A percentile compares a stretch with the other conserved stretches of the same genome.
phyloP scores from a whole-genome alignment of 768 basidiomycete species.

The Tephrocybe sp. region DNA sequence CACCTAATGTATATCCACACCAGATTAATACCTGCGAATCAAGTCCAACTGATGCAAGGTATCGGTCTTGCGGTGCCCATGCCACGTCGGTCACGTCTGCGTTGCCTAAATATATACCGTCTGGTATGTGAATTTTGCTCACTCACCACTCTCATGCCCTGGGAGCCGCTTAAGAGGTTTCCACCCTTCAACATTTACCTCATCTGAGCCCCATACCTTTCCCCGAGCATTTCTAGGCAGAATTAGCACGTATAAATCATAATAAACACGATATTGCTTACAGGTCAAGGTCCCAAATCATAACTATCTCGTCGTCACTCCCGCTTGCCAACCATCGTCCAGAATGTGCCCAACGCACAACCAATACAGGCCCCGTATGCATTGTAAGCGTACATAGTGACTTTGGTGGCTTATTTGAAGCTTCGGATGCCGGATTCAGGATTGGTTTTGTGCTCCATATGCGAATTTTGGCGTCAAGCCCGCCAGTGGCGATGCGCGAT shows the following conservation, averaged over 20 bases:
- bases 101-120: constrained; percentile 5
- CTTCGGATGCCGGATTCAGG: constrained; percentile 66
- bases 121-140: neutral
- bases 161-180: constrained; percentile 89
- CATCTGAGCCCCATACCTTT: constrained; percentile 92
- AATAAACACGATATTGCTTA: constrained; percentile 41
- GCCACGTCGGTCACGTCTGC: constrained; percentile 93
- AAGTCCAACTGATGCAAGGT: constrained; percentile 89
- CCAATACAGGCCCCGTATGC: constrained; percentile 92
- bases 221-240: constrained; percentile 65
- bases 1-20: constrained; percentile 91
- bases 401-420: constrained; percentile 74
- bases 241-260: constrained; percentile 5
- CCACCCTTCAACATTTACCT: constrained; percentile 97
- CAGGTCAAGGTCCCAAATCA: constrained; percentile 98
- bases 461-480: constrained; percentile 91
- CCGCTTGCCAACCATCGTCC: constrained; percentile 95
- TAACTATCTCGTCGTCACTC: constrained; percentile 91
- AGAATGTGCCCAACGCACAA: constrained; percentile 91
- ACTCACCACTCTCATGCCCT: constrained; percentile 90
- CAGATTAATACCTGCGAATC: constrained; percentile 92
- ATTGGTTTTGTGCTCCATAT: constrained; percentile 98
- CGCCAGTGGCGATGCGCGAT: constrained; percentile 95
- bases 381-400: constrained; percentile 87
- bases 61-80: constrained; percentile 92